Evolutionary conservation across 2,329 filamentous ascomycete species (phyloP), one percentile per base, ranked within the genome.

Genomic region (Clonostachys sp.): DNA sequence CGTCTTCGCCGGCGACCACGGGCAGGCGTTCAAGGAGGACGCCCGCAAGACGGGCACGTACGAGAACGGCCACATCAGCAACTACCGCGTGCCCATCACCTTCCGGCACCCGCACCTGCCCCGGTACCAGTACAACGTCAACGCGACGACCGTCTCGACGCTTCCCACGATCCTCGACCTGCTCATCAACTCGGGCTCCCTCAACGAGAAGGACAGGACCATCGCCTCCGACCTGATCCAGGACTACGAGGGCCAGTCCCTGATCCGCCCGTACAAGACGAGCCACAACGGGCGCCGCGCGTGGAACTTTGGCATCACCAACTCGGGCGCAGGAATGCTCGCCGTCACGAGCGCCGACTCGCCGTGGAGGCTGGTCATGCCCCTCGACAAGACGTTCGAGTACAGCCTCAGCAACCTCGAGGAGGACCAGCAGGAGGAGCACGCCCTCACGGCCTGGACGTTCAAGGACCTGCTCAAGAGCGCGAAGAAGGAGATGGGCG

Each of bases 281-380:
- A 49, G 57, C 13, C 56, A 65, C 16, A 60, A 63, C 42, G 61
- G 62, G 7, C 61, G 65, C 5, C 65, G 50, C 14, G 53, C 54
- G 64, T 7, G 80, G 80, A 42, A 83, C 63, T 49, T 80, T 77
- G 47, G 80, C 76, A 18, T 82, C 78, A 57, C 87, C 51, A 57
- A 57, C 47, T 48, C 52, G n/a, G 55, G 55, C 18, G 53, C 49
- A 20, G 48, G 51, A 12, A 54, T 55, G 45, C 45, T 57, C 14
- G 50, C 48, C 12, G 48, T 56, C 17, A 56, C 55, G 20, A 52
- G 41, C 33, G 55, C 44, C 30, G 50, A 50, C 18, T 45, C 49
- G 30, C 34, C 45, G 5, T 57, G 51, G 48, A 44, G 51, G 41
- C 45, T 57, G 33, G 51, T 56, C 9, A 50, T 57, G 17, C 55